Evolutionary conservation across 108 stramenopile species (phyloP).

Genomic region (Nannochloropsis gaditana): DNA sequence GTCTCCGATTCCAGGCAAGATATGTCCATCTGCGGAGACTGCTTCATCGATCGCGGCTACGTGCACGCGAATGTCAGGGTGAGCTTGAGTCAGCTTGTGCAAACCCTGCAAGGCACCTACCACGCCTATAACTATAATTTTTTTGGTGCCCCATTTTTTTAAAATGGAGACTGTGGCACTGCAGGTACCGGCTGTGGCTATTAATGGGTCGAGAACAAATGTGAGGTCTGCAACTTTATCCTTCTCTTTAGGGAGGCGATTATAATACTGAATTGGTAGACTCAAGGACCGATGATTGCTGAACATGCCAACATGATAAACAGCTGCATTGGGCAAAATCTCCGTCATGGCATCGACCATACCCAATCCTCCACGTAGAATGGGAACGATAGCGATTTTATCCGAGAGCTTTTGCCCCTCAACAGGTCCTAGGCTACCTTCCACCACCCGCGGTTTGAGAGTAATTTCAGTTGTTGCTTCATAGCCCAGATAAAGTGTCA

Average conservation of each 20-base stretch:
- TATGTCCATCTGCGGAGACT: conserved; percentile 66
- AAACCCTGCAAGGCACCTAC: conserved; percentile 72
- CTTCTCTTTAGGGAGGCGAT: conserved; percentile 77
- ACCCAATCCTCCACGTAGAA: conserved; percentile 83
- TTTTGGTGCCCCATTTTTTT: conserved; percentile 78
- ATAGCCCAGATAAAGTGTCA: conserved; percentile 95
- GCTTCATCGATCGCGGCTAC: conserved; percentile 73
- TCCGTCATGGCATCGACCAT: conserved; percentile 94
- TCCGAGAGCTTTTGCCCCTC: conserved; percentile 43
- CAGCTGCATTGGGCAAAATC: conserved; percentile 75
- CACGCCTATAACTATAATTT: conserved; percentile 64
- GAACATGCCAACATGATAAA: conserved; percentile 75
- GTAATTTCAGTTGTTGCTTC: conserved; percentile 76
- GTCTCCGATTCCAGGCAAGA: conserved; percentile 91
- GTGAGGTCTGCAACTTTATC: conserved; percentile 66
- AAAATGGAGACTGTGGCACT: conserved; percentile 77
- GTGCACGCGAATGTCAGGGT: conserved; percentile 81
- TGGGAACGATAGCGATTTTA: conserved; percentile 78
- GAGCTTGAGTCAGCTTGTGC: conserved; percentile 55
- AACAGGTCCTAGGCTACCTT: conserved; percentile 11
- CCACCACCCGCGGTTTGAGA: background rate
- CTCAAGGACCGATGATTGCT: conserved; percentile 20
- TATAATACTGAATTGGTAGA: conserved; percentile 91
- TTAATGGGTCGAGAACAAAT: conserved; percentile 84
- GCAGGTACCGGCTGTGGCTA: conserved; percentile 79